Percentiles rank a stretch among this genome's conserved stretches.
Conservation (phyloP, 2,329 filamentous ascomycete species). For the Eutypella sp. region DNA sequence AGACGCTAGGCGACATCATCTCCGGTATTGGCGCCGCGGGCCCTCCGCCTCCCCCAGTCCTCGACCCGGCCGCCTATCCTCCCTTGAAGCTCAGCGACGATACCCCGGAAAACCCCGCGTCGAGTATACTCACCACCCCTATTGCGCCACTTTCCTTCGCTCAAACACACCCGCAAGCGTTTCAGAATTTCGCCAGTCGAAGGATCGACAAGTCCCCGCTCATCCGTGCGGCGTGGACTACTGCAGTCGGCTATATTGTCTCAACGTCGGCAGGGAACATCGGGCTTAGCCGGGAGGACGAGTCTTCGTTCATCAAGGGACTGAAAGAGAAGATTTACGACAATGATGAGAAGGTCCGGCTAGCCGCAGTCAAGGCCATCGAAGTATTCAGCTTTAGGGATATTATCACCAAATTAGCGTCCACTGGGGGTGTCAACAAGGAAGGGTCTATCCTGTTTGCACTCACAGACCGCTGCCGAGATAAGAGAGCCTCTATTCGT, state of each 20-base stretch:
- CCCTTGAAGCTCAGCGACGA: constrained; percentile 62
- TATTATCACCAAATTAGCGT: constrained; percentile 75
- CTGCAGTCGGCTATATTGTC: constrained; percentile 77
- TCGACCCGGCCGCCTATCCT: constrained; percentile 85
- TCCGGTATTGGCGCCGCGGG: constrained; percentile 90
- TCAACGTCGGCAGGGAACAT: constrained; percentile 89
- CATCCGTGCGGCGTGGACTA: constrained; percentile 83
- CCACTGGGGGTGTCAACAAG: constrained; percentile 68
- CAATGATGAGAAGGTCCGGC: constrained; percentile 82
- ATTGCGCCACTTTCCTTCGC: constrained; percentile 86
- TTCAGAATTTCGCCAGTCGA: constrained; percentile 78
- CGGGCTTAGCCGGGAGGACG: constrained; percentile 78
- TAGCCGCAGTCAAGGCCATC: constrained; percentile 83
- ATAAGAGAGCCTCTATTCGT: constrained; percentile 75
- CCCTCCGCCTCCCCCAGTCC: constrained; percentile 63
- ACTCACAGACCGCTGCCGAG: constrained; percentile 82
- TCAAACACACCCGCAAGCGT: constrained; percentile 71
- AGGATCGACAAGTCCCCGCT: constrained; percentile 79
- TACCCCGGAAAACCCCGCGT: constrained; percentile 40
- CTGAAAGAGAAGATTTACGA: constrained; percentile 81
- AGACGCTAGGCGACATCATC: constrained; percentile 92
- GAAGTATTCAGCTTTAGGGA: constrained; percentile 76
- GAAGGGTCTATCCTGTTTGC: constrained; percentile 74
- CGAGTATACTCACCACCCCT: constrained; percentile 70
- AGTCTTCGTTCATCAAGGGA: constrained; percentile 66